Evolutionary conservation across 495 filamentous ascomycete species (phyloP), one percentile per base, ranked within the genome.

Genomic region (Penicillium cinerascens): DNA sequence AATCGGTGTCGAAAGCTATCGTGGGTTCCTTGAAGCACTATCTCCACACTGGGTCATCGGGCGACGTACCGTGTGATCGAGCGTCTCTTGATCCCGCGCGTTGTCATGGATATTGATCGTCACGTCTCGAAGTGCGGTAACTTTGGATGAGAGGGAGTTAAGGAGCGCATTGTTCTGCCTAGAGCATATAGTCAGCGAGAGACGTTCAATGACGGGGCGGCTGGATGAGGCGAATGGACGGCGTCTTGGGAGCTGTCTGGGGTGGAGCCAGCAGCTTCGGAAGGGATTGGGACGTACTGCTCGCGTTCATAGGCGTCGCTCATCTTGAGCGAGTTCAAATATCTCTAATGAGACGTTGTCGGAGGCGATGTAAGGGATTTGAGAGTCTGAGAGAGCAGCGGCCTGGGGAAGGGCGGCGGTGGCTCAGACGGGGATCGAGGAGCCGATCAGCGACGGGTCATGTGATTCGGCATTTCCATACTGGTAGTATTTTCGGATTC

Each of bases 31-130:
- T 39, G 15, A 1, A 16, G 37, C 4, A 7, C n/a, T 18, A 6
- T 16, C 37, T 39, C n/a, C 37, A 17, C n/a, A 10, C 33, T 10
- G 13, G 18, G 37, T 10, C 3, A 5, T 16, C 7, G 37, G 6
- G 9, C 8, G 42, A 72, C 82, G 16, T 82, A 95, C 91, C 39
- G 88, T 89, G 59, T 82, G 80, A 67, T 97, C 91, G 51, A 98
- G 88, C 23, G 93, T 79, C 46, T 86, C 82, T 63, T 96, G 92
- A 61, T 87, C 82, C 36, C 89, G 81, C 36, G 93, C 93, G 65
- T 91, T 88, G 73, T 97, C 91, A 74, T 97, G 95, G 66, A 98
- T 98, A 73, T 97, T 89, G 40, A 97, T 84, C n/a, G 93, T 98
- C n/a, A 98, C 91, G 58, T 86, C 86, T 62, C 92, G 91, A 46